phyloP scores from a whole-genome alignment of 83 land plant species.

The Thuja plicata region DNA sequence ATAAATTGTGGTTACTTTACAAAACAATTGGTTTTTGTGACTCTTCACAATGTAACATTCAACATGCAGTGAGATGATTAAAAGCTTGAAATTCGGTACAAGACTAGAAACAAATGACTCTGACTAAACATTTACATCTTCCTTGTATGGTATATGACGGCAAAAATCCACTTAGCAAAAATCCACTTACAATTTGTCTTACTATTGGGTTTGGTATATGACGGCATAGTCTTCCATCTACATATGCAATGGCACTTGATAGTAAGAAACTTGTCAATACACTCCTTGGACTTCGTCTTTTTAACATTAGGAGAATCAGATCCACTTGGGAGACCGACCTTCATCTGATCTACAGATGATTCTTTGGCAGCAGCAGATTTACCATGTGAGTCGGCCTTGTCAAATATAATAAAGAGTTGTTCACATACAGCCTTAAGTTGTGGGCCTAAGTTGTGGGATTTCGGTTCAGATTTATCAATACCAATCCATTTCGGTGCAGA shows the following conservation, averaged over 20 bases:
- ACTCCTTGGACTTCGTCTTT: slow-evolving; percentile 34
- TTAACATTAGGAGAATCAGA: slow-evolving; percentile 10
- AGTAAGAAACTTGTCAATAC: slow-evolving; percentile 67
- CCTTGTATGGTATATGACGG: background rate
- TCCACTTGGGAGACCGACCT: background rate
- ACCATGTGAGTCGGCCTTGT: slow-evolving; percentile 11
- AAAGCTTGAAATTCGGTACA: background rate
- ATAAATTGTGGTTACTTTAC: background rate
- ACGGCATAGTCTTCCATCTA: slow-evolving; percentile 90
- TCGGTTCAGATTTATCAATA: no score
- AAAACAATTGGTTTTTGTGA: background rate
- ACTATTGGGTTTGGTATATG: slow-evolving; percentile 80
- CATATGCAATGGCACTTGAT: slow-evolving; percentile 81
- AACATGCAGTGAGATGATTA: background rate
- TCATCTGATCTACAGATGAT: slow-evolving; percentile 4
- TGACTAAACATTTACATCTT: background rate
- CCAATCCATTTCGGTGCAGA: slow-evolving; percentile 19
- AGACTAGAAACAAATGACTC: background rate
- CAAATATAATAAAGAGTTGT: slow-evolving; percentile 88
- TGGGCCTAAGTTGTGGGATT: no score
- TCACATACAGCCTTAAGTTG: slow-evolving; percentile 76
- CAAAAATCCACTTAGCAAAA: slow-evolving; percentile 80
- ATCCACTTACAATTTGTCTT: slow-evolving; percentile 91
- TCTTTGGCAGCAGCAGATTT: slow-evolving; percentile 16
- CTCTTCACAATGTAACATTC: background rate